Conservation (phyloP, 2,329 filamentous ascomycete genomes). For the Arthrobotrys sinensis region DNA sequence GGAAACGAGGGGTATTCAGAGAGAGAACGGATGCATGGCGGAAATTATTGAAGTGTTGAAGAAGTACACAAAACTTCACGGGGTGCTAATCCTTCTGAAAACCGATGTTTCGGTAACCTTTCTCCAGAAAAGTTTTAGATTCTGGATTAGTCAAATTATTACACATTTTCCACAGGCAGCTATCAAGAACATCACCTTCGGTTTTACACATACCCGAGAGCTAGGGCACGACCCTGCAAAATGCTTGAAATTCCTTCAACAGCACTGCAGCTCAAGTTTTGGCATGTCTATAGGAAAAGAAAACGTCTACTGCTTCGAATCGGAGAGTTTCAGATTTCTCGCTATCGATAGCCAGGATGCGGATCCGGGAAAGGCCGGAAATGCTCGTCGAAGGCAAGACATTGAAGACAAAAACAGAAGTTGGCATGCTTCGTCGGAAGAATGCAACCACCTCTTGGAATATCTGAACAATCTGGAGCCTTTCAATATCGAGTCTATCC, state of each 20-base stretch:
- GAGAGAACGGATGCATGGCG: conserved; percentile 68
- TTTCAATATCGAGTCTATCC: too few relatives aligned
- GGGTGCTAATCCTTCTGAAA: conserved; percentile 69
- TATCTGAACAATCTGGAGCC: too few relatives aligned
- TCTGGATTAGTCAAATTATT: conserved; percentile 68
- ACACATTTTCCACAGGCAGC: conserved; percentile 68
- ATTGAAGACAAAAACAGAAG: too few relatives aligned
- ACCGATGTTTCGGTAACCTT: conserved; percentile 66
- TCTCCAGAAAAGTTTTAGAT: conserved; percentile 67
- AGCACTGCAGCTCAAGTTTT: conserved; percentile 65
- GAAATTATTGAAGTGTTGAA: conserved; percentile 67
- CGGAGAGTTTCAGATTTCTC: conserved; percentile 69
- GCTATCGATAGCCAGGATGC: conserved; percentile 67
- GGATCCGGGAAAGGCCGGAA: conserved; percentile 61
- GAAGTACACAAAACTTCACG: conserved; percentile 67
- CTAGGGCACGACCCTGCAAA: conserved; percentile 69
- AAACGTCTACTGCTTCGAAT: conserved; percentile 69
- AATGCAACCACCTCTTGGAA: too few relatives aligned
- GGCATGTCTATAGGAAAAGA: conserved; percentile 65
- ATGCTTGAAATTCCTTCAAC: conserved; percentile 67
- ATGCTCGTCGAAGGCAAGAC: too few relatives aligned
- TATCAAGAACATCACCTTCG: conserved; percentile 68
- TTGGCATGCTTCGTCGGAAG: conserved; percentile 63
- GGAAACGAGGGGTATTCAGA: conserved; percentile 67
- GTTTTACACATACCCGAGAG: conserved; percentile 69